Evolutionary conservation across 164 flowering plant genomes (phyloP).

Genomic region (Brasenia schreberi): DNA sequence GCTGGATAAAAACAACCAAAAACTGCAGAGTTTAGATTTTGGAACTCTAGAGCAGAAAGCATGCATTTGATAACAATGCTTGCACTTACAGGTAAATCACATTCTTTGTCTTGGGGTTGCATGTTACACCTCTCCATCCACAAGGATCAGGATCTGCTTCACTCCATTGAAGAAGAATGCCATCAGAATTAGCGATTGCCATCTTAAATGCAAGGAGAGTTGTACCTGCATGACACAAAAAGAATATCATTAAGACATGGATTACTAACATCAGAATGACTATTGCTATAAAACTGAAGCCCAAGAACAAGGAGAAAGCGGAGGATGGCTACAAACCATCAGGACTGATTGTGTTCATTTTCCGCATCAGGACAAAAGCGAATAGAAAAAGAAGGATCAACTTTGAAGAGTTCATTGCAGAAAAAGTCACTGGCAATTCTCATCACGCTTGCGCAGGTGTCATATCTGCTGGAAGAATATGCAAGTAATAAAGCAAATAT

Average conservation of each 20-base stretch:
- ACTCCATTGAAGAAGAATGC: slow-evolving; percentile 66
- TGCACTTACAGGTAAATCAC: slow-evolving; percentile 66
- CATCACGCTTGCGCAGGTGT: background rate
- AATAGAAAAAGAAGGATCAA: slow-evolving; percentile 26
- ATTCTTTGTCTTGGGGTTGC: slow-evolving; percentile 55
- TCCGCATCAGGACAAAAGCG: slow-evolving; percentile 13
- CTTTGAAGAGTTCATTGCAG: slow-evolving; percentile 21
- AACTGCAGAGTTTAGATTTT: too few relatives aligned
- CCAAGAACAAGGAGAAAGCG: background rate
- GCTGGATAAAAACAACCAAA: too few relatives aligned
- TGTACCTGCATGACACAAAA: slow-evolving; percentile 41
- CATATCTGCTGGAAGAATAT: background rate
- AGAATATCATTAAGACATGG: background rate
- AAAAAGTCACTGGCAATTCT: background rate
- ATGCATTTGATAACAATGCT: background rate
- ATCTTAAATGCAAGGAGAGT: slow-evolving; percentile 70
- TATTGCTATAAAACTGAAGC: background rate
- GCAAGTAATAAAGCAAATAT: background rate
- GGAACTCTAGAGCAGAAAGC: background rate
- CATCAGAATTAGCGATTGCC: slow-evolving; percentile 50
- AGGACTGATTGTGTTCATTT: slow-evolving; percentile 31
- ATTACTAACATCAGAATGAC: background rate
- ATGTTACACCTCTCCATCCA: slow-evolving; percentile 84
- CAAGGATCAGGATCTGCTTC: slow-evolving; percentile 94
- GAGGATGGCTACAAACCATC: slow-evolving; percentile 22